A percentile compares a stretch with the other conserved stretches of the same genome.
Conservation (phyloP, 225 moss, liverwort and hornwort genomes). For the Polytrichum commune region DNA sequence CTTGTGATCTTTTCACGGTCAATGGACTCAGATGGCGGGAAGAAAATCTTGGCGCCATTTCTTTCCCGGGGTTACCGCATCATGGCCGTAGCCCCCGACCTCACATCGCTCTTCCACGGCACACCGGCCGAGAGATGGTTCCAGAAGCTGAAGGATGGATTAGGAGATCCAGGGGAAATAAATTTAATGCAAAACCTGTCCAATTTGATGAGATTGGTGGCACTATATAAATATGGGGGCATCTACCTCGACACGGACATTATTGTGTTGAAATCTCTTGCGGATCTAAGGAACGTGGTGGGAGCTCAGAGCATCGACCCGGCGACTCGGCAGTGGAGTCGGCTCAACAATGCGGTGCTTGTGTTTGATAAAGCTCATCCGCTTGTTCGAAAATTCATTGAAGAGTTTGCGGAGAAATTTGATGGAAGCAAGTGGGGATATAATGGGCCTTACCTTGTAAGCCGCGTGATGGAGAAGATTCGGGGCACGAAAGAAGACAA, state of each 20-base stretch:
- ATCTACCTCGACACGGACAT: slow-evolving; percentile 65
- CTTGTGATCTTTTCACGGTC: slow-evolving; percentile 50
- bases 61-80: slow-evolving; percentile 17
- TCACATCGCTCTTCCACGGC: slow-evolving; percentile 24
- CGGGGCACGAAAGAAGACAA: slow-evolving; percentile 14
- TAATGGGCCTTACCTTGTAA: slow-evolving; percentile 68
- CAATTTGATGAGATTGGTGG: slow-evolving; percentile 52
- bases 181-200: slow-evolving; percentile 70
- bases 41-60: slow-evolving; percentile 30
- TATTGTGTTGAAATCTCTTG: slow-evolving; percentile 37
- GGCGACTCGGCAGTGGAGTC: slow-evolving; percentile 32
- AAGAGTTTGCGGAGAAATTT: slow-evolving; percentile 44
- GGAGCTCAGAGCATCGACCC: slow-evolving; percentile 39
- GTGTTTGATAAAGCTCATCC: slow-evolving; percentile 41
- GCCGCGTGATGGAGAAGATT: slow-evolving; percentile 35
- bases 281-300: slow-evolving; percentile 33
- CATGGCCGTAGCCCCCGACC: slow-evolving; percentile 35
- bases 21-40: slow-evolving; percentile 40
- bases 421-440: slow-evolving; percentile 68
- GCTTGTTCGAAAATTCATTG: slow-evolving; percentile 20
- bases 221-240: slow-evolving; percentile 57
- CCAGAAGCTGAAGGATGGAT: slow-evolving; percentile 19
- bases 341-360: slow-evolving; percentile 69
- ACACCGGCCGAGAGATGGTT: slow-evolving; percentile 46
- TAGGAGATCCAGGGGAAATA: slow-evolving; percentile 49